Conservation (phyloP, 345 rosid species). For the Acer saccharum region DNA sequence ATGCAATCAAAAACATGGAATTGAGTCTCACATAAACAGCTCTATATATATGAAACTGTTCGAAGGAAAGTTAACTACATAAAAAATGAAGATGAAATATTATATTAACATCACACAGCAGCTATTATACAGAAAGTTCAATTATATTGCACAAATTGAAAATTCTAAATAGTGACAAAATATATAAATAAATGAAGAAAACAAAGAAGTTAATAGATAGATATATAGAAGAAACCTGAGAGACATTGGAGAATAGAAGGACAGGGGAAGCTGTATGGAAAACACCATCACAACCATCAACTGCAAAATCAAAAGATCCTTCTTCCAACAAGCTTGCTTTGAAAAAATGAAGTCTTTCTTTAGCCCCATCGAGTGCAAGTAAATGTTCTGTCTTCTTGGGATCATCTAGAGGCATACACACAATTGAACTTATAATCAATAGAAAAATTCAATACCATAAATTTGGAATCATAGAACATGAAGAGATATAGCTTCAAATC, state of each 20-base stretch:
- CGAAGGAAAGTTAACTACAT: too few species aligned
- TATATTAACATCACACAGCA: too few species aligned
- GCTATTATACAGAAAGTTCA: not conserved
- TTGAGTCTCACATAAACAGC: not conserved
- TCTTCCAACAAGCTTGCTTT: conserved; percentile 33
- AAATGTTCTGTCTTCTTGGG: conserved; percentile 31
- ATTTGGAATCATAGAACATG: too few species aligned
- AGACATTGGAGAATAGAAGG: conserved; percentile 8
- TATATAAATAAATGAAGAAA: not conserved
- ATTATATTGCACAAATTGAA: conserved; percentile 8
- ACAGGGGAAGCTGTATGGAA: conserved; percentile 44
- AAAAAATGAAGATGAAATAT: too few species aligned
- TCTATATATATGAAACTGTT: not conserved
- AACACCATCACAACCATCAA: conserved; percentile 35
- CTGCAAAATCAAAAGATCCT: conserved; percentile 34
- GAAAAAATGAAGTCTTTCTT: conserved; percentile 35
- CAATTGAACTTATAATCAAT: too few species aligned
- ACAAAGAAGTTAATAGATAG: too few species aligned
- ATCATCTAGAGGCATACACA: conserved; percentile 30
- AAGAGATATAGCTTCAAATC: too few species aligned
- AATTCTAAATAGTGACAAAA: too few species aligned
- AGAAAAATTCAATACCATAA: not conserved
- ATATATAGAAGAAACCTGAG: conserved; percentile 18
- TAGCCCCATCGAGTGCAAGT: conserved; percentile 42
- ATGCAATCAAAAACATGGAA: not conserved